Base-by-base conservation (phyloP, 2,329 filamentous ascomycete genomes). In the Epicoccum nigrum region DNA sequence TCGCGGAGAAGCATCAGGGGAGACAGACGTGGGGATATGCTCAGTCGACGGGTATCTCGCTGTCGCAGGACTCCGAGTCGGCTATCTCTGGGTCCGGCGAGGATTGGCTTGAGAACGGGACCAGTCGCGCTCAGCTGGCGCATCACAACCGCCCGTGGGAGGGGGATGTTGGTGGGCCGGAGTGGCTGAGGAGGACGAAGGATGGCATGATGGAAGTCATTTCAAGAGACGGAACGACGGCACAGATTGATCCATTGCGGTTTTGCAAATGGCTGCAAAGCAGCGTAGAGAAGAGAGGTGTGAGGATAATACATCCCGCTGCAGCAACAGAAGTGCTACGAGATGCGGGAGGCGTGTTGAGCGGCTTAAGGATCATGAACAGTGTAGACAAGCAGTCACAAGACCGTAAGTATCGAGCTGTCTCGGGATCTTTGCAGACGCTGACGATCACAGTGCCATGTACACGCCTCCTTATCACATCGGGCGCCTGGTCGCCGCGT, bases 401-500 rank as follows among this genome's bases (percentile, higher is more conserved):
- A 7, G 78, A 81, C 62, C 76, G 71, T 2, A 75, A 82, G 34
- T 65, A 32, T 25, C 0, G 19, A 17, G 7, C n/a, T 11, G n/a
- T 12, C n/a, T 25, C 12, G 9, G 1, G 12, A 7, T 23, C 6
- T 9, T 4, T 16, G 39, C 15, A 15, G 1, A 16, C 28, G 16
- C 65, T 68, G 49, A 69, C 51, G 31, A 2, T 16, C 6, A 17
- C 47, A 74, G 73, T 92, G 2, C 80, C 85, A 0, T 90, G 87
- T 63, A 83, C 81, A 0, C 81, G 83, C 9, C 68, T 93, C 19
- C 74, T 92, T 13, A 79, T 93, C 53, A 76, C 87, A 0, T 82
- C 87, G 0, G 89, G 89, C 3, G 82, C 85, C 3, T 93, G 90
- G 89, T 87, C 88, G 0, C 80, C 83, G 0, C 72, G 74, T 25